A percentile compares a stretch with the other conserved stretches of the same genome.
Conservation (phyloP, 78 protist genomes). For the Dictyostelium firmibasis region DNA sequence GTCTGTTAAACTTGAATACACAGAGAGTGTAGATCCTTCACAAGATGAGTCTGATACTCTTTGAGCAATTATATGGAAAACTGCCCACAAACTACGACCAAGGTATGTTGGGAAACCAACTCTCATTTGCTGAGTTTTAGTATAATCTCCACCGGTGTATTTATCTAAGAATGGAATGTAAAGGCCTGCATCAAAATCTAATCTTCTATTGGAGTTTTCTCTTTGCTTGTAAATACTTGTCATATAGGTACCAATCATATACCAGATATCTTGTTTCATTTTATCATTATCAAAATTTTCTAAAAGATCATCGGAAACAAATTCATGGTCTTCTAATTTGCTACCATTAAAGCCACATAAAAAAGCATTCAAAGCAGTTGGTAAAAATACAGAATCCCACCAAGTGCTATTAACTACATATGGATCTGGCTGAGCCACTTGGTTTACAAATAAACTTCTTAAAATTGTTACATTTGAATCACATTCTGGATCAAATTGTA, state of each 20-base stretch:
- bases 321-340: neutral
- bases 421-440: neutral
- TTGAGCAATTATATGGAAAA: conserved; percentile 16
- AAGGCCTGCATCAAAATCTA: conserved; percentile 4
- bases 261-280: conserved; percentile 8
- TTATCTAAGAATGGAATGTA: conserved; percentile 34
- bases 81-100: conserved; percentile 1
- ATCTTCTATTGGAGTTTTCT: conserved; percentile 5
- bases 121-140: neutral
- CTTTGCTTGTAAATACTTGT: conserved; percentile 7
- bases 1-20: neutral
- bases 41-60: neutral
- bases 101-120: conserved; percentile 33
- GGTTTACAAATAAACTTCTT: neutral
- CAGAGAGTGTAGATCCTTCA: neutral
- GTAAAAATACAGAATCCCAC: neutral
- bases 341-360: neutral
- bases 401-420: neutral
- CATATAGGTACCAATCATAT: neutral
- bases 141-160: neutral
- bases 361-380: neutral
- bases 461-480: neutral
- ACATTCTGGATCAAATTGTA: conserved; percentile 17
- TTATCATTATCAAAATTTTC: neutral
- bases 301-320: neutral